Evolutionary conservation across 2,329 filamentous ascomycete genomes (phyloP).

Genomic region (Monascus ruber): DNA sequence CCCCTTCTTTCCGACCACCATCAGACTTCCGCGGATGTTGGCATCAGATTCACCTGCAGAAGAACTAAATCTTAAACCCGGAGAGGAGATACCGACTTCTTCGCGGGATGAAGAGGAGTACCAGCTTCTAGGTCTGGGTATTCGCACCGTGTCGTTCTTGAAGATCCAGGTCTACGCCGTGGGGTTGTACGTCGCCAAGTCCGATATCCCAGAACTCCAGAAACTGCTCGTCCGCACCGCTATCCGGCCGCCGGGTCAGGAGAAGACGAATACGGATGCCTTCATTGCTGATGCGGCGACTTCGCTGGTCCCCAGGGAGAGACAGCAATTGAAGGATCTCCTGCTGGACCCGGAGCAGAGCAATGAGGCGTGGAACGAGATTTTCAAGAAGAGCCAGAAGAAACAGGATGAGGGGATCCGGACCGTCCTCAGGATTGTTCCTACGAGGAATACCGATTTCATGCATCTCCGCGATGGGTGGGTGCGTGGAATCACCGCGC

Average conservation of each 20-base stretch:
- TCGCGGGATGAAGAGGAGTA: slow-evolving; percentile 51
- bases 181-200: slow-evolving; percentile 77
- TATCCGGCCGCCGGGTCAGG: slow-evolving; percentile 20
- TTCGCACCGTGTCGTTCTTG: slow-evolving; percentile 81
- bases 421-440: slow-evolving; percentile 71
- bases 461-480: slow-evolving; percentile 84
- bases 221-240: slow-evolving; percentile 62
- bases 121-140: slow-evolving; percentile 75
- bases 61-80: slow-evolving; percentile 9
- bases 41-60: slow-evolving; percentile 9
- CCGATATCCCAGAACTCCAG: slow-evolving; percentile 73
- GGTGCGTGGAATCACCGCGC: slow-evolving; percentile 69
- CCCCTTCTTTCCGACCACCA: slow-evolving; percentile 62
- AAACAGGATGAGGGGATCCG: slow-evolving; percentile 46
- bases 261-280: background rate
- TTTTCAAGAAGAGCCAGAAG: slow-evolving; percentile 44
- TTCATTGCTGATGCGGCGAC: slow-evolving; percentile 51
- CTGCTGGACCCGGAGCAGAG: slow-evolving; percentile 60
- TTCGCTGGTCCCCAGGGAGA: slow-evolving; percentile 71
- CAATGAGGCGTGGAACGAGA: slow-evolving; percentile 60
- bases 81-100: slow-evolving; percentile 26
- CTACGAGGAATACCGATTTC: slow-evolving; percentile 90
- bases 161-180: slow-evolving; percentile 89
- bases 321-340: slow-evolving; percentile 55
- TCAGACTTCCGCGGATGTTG: slow-evolving; percentile 45